Percentiles rank a stretch among this genome's conserved stretches.
These are phyloP conservation scores for Aspergillus quadricinctus DNA, from an alignment of 2,329 filamentous ascomycete species.

Conservation along the genomic window DNA sequence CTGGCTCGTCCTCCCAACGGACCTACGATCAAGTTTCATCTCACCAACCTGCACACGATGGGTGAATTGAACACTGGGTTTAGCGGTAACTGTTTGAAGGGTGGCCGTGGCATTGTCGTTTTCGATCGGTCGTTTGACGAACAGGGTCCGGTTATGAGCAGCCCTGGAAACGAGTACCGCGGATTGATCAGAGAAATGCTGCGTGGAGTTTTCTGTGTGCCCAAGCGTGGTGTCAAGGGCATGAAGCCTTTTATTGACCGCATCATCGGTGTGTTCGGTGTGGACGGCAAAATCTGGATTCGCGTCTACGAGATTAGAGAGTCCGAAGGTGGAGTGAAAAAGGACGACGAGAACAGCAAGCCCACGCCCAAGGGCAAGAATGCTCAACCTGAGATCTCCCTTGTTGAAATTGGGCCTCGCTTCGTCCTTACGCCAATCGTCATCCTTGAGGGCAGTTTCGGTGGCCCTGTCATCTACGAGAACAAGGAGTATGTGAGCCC, in stretches of 20 bases:
- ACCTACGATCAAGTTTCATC: constrained; percentile 58
- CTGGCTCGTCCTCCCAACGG: constrained; percentile 86
- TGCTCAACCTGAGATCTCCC: constrained; percentile 67
- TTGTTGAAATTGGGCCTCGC: constrained; percentile 90
- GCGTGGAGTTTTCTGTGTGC: constrained; percentile 85
- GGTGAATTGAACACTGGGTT: constrained; percentile 80
- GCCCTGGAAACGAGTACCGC: constrained; percentile 41
- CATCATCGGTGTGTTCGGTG: constrained; percentile 85
- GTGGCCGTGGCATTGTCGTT: constrained; percentile 81
- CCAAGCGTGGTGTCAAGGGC: constrained; percentile 72
- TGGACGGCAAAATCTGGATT: constrained; percentile 93
- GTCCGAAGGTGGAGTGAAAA: constrained; percentile 59
- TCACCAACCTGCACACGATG: constrained; percentile 77
- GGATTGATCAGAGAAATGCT: constrained; percentile 75
- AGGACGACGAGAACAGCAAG: constrained; percentile 38
- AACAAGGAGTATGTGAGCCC: constrained; percentile 97
- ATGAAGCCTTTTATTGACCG: constrained; percentile 96
- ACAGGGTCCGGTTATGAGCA: constrained; percentile 69
- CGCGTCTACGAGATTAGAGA: constrained; percentile 92
- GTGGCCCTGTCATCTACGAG: constrained; percentile 94
- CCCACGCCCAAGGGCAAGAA: constrained; percentile 43
- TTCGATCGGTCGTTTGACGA: constrained; percentile 86
- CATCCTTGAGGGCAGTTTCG: constrained; percentile 91
- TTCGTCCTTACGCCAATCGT: constrained; percentile 93
- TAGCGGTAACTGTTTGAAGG: constrained; percentile 93